phyloP scores from a whole-genome alignment of 305 asterid genomes.

The Rubia balearica region DNA sequence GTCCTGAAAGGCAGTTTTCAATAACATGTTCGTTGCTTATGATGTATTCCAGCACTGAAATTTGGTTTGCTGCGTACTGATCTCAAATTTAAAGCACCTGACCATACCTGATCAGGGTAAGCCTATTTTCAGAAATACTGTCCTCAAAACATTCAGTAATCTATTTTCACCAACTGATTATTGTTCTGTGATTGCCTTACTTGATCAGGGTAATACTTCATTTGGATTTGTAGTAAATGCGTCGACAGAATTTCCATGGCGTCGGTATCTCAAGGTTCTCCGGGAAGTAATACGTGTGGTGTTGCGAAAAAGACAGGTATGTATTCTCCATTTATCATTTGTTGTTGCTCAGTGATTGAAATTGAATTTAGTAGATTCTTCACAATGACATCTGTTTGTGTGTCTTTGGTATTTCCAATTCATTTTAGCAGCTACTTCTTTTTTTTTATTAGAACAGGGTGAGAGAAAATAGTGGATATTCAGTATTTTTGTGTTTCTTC shows the following conservation, averaged over 20 bases:
- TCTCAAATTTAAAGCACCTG: conserved; percentile 61
- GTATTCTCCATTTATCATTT: neutral
- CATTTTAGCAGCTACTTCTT: too few species aligned
- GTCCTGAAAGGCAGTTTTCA: neutral
- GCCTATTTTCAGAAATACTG: conserved; percentile 26
- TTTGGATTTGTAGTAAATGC: neutral
- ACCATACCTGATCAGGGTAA: too few species aligned
- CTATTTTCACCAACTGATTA: neutral
- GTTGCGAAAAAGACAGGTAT: neutral
- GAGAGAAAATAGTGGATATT: too few species aligned
- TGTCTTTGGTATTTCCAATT: too few species aligned
- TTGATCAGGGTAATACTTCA: neutral
- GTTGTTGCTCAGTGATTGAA: neutral
- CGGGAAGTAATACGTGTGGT: neutral
- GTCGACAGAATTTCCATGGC: neutral
- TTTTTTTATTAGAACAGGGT: too few species aligned
- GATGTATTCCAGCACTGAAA: conserved; percentile 22
- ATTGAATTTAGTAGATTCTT: too few species aligned
- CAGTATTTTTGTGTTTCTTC: too few species aligned
- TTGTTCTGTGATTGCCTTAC: neutral
- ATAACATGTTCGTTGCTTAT: neutral
- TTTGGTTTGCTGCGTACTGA: conserved; percentile 73
- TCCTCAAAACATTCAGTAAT: conserved; percentile 59
- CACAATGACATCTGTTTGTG: too few species aligned
- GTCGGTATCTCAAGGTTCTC: neutral